Evolutionary conservation across 1,284 basidiomycete species (phyloP).

Genomic region (Retiboletus flavoniger): DNA sequence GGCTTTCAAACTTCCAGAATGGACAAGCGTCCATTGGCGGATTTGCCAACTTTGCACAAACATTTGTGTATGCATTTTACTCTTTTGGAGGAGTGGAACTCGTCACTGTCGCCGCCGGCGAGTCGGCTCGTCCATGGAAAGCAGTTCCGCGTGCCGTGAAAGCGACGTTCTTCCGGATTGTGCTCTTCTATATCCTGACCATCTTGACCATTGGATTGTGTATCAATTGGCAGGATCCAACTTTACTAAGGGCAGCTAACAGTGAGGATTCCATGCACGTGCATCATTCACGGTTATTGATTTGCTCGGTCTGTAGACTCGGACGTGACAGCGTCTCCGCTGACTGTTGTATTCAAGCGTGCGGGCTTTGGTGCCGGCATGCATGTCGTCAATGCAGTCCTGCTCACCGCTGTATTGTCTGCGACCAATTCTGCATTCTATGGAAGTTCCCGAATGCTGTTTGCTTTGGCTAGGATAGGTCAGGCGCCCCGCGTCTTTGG

Average conservation of each 20-base stretch:
- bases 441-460: slow-evolving; percentile 61
- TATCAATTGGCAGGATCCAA: slow-evolving; percentile 52
- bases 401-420: slow-evolving; percentile 66
- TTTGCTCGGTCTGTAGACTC: slow-evolving; percentile 35
- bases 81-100: slow-evolving; percentile 79
- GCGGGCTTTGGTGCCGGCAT: slow-evolving; percentile 59
- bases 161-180: slow-evolving; percentile 65
- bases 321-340: slow-evolving; percentile 50
- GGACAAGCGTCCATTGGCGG: slow-evolving; percentile 54
- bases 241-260: slow-evolving; percentile 45
- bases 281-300: neutral
- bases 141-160: slow-evolving; percentile 67
- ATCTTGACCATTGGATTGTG: slow-evolving; percentile 57
- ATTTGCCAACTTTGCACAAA: slow-evolving; percentile 52
- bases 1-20: slow-evolving; percentile 52
- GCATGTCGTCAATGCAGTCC: slow-evolving; percentile 55
- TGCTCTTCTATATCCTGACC: slow-evolving; percentile 61
- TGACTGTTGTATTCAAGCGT: slow-evolving; percentile 58
- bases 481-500: slow-evolving; percentile 49
- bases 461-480: slow-evolving; percentile 50
- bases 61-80: slow-evolving; percentile 60
- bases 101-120: slow-evolving; percentile 63
- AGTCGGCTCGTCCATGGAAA: slow-evolving; percentile 57
- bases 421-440: slow-evolving; percentile 63
- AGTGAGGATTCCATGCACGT: slow-evolving; percentile 31